phyloP scores from a whole-genome alignment of 2,329 filamentous ascomycete genomes.

The Penicillium sp. region DNA sequence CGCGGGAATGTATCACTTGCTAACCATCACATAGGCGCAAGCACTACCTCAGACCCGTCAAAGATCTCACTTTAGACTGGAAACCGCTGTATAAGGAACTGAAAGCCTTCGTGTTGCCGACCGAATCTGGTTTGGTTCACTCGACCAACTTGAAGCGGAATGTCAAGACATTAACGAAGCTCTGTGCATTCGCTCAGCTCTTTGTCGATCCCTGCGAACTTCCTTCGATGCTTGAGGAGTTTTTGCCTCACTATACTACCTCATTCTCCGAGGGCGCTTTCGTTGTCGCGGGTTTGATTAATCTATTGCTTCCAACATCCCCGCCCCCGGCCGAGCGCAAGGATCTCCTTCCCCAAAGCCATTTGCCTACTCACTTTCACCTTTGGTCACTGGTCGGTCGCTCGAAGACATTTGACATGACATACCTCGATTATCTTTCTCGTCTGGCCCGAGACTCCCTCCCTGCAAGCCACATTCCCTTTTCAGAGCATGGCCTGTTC shows the following conservation, averaged over 20 bases:
- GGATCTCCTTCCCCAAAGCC: slow-evolving; percentile 79
- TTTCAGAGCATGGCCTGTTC: slow-evolving; percentile 83
- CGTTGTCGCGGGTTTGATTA: slow-evolving; percentile 82
- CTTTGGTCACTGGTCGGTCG: slow-evolving; percentile 90
- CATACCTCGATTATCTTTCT: slow-evolving; percentile 85
- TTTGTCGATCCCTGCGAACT: slow-evolving; percentile 90
- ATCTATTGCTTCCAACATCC: slow-evolving; percentile 78
- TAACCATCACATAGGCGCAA: slow-evolving; percentile 61
- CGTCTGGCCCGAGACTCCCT: slow-evolving; percentile 80
- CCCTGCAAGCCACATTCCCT: slow-evolving; percentile 66
- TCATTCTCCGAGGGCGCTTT: slow-evolving; percentile 89
- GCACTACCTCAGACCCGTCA: slow-evolving; percentile 85
- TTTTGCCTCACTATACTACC: slow-evolving; percentile 83
- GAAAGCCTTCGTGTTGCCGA: slow-evolving; percentile 81
- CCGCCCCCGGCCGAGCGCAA: slow-evolving; percentile 61
- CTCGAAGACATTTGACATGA: slow-evolving; percentile 78
- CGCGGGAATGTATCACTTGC: slow-evolving; percentile 3
- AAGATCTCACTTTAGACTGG: slow-evolving; percentile 91
- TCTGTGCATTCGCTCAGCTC: slow-evolving; percentile 81
- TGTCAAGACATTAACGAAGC: slow-evolving; percentile 70
- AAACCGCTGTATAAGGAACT: slow-evolving; percentile 85
- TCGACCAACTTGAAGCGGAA: slow-evolving; percentile 59
- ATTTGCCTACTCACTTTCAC: slow-evolving; percentile 91
- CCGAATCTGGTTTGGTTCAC: slow-evolving; percentile 64
- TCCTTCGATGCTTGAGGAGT: slow-evolving; percentile 71